Conservation (phyloP, 2,329 filamentous ascomycete genomes). For the Colletotrichum lini region DNA sequence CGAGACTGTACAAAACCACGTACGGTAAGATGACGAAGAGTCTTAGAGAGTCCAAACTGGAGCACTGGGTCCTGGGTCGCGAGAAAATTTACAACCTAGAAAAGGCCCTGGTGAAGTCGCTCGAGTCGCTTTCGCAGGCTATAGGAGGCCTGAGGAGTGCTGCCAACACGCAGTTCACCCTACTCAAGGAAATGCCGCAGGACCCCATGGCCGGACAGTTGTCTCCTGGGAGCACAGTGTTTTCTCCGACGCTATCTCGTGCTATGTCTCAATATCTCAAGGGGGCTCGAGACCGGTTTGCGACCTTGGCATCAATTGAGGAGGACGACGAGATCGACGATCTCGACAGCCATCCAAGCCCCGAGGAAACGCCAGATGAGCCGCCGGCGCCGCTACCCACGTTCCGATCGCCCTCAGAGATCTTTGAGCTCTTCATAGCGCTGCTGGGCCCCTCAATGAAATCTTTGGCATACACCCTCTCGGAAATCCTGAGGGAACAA, state of each 20-base stretch:
- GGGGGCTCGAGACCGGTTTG: slow-evolving; percentile 60
- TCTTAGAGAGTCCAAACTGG: slow-evolving; percentile 87
- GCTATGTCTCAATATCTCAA: slow-evolving; percentile 53
- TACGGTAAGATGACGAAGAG: slow-evolving; percentile 82
- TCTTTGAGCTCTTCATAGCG: slow-evolving; percentile 91
- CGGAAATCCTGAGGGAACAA: slow-evolving; percentile 88
- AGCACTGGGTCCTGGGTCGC: slow-evolving; percentile 86
- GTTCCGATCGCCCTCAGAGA: slow-evolving; percentile 79
- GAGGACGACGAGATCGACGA: slow-evolving; percentile 68
- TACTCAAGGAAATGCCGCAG: slow-evolving; percentile 76
- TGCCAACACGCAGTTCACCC: slow-evolving; percentile 87
- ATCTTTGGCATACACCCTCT: slow-evolving; percentile 91
- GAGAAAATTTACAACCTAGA: slow-evolving; percentile 86
- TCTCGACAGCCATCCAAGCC: slow-evolving; percentile 56
- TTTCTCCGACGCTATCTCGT: slow-evolving; percentile 51
- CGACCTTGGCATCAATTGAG: slow-evolving; percentile 72
- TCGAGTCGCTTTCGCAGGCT: slow-evolving; percentile 88
- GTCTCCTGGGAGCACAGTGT: slow-evolving; percentile 49
- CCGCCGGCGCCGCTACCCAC: slow-evolving; percentile 49
- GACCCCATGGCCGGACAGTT: slow-evolving; percentile 49
- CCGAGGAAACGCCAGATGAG: slow-evolving; percentile 52
- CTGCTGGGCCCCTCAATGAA: slow-evolving; percentile 96
- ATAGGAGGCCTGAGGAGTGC: slow-evolving; percentile 93
- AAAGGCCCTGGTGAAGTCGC: slow-evolving; percentile 83
- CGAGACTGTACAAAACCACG: slow-evolving; percentile 74